Evolutionary conservation across 176 grass and related monocot species (phyloP).

Genomic region (Microstegium vimineum): DNA sequence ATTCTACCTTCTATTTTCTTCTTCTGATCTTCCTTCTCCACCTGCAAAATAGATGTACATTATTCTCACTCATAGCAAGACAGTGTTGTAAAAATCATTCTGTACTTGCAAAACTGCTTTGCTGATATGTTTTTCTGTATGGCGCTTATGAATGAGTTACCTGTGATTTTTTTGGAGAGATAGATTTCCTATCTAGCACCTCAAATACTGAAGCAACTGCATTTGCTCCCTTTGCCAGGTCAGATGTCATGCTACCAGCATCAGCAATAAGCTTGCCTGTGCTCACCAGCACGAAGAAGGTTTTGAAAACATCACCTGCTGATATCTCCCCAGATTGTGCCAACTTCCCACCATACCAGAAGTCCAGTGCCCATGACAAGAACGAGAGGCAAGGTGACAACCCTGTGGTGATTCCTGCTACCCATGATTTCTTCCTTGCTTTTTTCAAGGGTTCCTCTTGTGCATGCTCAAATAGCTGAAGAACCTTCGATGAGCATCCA

Average conservation of each 20-base stretch:
- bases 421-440: conserved; percentile 90
- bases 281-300: conserved; percentile 97
- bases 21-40: conserved; percentile 48
- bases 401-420: conserved; percentile 82
- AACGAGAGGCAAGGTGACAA: conserved; percentile 89
- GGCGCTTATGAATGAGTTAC: conserved; percentile 31
- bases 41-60: conserved; percentile 42
- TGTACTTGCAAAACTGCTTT: neutral
- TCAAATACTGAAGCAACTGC: conserved; percentile 97
- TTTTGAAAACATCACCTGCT: conserved; percentile 93
- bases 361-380: conserved; percentile 94
- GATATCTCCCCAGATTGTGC: conserved; percentile 81
- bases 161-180: conserved; percentile 59
- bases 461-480: conserved; percentile 72
- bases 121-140: neutral
- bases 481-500: conserved; percentile 70
- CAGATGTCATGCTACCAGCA: conserved; percentile 97
- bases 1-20: conserved; percentile 82
- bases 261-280: conserved; percentile 97
- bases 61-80: conserved; percentile 10
- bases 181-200: conserved; percentile 83
- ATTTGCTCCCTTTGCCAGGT: conserved; percentile 91
- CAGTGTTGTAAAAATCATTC: neutral
- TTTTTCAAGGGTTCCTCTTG: conserved; percentile 81
- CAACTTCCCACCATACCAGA: conserved; percentile 96